Evolutionary conservation across 148 eudicot genomes (phyloP).

Genomic region (Chenopodium berlandieri): DNA sequence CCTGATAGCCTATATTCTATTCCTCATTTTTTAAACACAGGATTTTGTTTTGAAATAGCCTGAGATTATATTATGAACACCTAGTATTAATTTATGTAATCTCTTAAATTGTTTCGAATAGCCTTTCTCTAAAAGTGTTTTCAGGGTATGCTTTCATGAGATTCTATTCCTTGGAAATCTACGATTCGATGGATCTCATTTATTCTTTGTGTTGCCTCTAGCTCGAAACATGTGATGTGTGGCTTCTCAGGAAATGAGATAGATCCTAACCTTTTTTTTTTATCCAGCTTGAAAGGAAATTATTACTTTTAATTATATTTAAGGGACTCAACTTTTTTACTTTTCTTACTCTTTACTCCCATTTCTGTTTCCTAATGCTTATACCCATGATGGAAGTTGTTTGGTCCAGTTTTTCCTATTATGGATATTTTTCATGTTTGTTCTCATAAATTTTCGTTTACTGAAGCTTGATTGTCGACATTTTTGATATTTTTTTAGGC

Average conservation of each 20-base stretch:
- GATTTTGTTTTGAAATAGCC: background rate
- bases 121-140: background rate
- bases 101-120: background rate
- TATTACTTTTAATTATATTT: too few species aligned
- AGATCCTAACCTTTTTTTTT: background rate
- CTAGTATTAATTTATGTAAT: background rate
- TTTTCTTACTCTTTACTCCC: background rate
- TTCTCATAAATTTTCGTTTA: background rate
- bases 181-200: background rate
- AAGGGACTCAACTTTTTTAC: too few species aligned
- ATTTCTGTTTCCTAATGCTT: background rate
- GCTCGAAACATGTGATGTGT: background rate
- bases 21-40: background rate
- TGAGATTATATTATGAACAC: background rate
- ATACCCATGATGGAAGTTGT: background rate
- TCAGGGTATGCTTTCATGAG: background rate
- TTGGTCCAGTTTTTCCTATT: background rate
- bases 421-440: background rate
- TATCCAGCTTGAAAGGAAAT: background rate
- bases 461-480: constrained; percentile 2
- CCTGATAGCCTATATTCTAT: background rate
- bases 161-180: background rate
- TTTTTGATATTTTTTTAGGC: constrained; percentile 46
- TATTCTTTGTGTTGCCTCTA: background rate
- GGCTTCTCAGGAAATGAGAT: background rate